A percentile compares a stretch with the other conserved stretches of the same genome.
Conservation (phyloP, 2,329 filamentous ascomycete species). For the Verticillium klebahnii region DNA sequence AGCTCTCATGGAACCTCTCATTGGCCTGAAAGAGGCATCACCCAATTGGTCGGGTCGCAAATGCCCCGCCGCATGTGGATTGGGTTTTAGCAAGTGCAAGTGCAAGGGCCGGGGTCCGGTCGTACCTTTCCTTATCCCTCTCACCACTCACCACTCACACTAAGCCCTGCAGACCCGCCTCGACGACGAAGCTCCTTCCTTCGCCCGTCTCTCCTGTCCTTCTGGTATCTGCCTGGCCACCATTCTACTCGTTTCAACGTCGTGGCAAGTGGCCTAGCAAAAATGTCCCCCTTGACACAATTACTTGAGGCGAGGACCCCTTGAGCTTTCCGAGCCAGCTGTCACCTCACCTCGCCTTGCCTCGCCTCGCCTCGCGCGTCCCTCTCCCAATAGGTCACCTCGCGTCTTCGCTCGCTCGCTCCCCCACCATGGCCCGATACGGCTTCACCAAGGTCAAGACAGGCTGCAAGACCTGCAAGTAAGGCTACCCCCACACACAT, state of each 20-base stretch:
- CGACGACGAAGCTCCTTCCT: not conserved
- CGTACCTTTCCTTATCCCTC: too few relatives aligned
- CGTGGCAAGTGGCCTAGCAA: not conserved
- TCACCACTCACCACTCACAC: not conserved
- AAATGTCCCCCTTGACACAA: not conserved
- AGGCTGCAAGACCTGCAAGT: constrained; percentile 18
- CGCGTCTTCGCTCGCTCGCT: not conserved
- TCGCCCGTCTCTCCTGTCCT: not conserved
- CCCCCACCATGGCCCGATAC: constrained; percentile 4
- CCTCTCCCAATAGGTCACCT: constrained; percentile 4
- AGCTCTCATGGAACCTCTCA: not conserved
- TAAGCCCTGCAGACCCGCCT: not conserved
- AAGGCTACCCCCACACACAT: constrained; percentile 1
- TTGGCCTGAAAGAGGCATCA: not conserved
- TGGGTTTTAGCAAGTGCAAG: not conserved
- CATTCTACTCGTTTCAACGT: not conserved
- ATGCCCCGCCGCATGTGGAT: constrained; percentile 1
- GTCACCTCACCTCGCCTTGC: too few relatives aligned
- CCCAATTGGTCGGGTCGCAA: constrained; percentile 3
- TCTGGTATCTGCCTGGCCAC: not conserved
- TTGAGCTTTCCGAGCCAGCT: not conserved
- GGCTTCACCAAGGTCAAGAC: constrained; percentile 15
- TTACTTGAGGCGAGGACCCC: constrained; percentile 2
- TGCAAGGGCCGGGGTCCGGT: not conserved
- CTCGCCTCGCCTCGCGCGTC: not conserved